Evolutionary conservation across 2,329 filamentous ascomycete genomes (phyloP).

Genomic region (Trichophyton equinum): DNA sequence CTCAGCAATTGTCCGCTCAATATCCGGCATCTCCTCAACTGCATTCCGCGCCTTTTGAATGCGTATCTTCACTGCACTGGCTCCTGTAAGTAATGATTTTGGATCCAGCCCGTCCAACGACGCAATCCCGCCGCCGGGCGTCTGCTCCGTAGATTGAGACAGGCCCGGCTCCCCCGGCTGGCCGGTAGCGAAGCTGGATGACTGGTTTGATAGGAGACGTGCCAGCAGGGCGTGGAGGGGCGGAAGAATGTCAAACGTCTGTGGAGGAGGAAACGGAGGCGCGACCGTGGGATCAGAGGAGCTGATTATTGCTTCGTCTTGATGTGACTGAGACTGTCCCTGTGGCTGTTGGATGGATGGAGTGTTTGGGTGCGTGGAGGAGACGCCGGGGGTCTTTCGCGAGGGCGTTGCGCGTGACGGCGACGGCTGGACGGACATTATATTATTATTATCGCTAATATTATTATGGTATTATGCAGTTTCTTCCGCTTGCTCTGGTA

Average conservation of each 20-base stretch:
- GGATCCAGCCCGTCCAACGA: slow-evolving; percentile 37
- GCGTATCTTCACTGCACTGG: slow-evolving; percentile 68
- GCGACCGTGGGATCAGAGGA: slow-evolving; percentile 9
- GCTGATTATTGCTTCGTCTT: not conserved
- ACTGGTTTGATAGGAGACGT: slow-evolving; percentile 48
- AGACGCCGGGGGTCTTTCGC: slow-evolving; percentile 9
- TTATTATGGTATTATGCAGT: not conserved
- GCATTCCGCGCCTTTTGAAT: slow-evolving; percentile 59
- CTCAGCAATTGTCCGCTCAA: slow-evolving; percentile 32
- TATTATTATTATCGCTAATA: not conserved
- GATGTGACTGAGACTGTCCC: not conserved
- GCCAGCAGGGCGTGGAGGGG: slow-evolving; percentile 66
- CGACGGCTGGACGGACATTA: slow-evolving; percentile 1
- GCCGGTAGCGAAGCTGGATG: slow-evolving; percentile 11
- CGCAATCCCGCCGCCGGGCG: slow-evolving; percentile 18
- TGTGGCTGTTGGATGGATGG: not conserved
- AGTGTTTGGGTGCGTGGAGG: slow-evolving; percentile 6
- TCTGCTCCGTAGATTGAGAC: slow-evolving; percentile 18
- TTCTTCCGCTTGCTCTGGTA: no score
- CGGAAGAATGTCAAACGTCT: slow-evolving; percentile 74
- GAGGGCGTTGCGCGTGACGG: slow-evolving; percentile 8
- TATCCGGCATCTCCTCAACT: slow-evolving; percentile 32
- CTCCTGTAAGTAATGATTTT: slow-evolving; percentile 69
- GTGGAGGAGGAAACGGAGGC: slow-evolving; percentile 55
- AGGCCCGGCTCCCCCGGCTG: slow-evolving; percentile 17